Base-by-base conservation (phyloP, 2,329 filamentous ascomycete genomes). In the Fusarium buxicola region DNA sequence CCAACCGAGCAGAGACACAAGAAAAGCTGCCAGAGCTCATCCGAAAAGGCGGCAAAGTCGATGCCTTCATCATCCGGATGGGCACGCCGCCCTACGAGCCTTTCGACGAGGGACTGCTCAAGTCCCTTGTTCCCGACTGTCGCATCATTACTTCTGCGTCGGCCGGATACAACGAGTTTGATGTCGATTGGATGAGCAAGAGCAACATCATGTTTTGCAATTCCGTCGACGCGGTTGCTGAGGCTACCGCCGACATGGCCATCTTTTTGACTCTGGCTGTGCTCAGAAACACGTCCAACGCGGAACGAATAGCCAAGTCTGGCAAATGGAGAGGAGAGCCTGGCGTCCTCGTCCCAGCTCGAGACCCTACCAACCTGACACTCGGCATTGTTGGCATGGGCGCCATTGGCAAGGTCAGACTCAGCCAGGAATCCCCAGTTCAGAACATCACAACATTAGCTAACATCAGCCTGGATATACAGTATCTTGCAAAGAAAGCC, bases 201-300 rank as follows among this genome's bases (percentile, higher is more conserved):
- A 64, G 75, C n/a, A 75, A 74, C 16, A 77, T 86, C 48, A 80
- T 76, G 63, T 86, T 86, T 68, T 86, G 83, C 72, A 86, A 84
- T 58, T 78, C 79, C 0, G 74, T 81, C 2, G 78, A 86, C 60
- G 83, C 82, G 1, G 82, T 82, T 7, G 79, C 82, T 0, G 80
- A 86, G 54, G 81, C 82, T 1, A 82, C 79, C 0, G 80, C 80
- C 1, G 80, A 82, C 38, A 80, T 81, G 75, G 80, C 81, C 41
- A 63, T 75, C 9, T 73, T 74, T 32, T 53, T 75, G 5, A 67
- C 51, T 0, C 51, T 75, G 12, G 72, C 69, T 8, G 68, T 77
- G 2, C 64, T 85, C 47, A 78, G 81, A 49, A 80, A 84, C 63
- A 76, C 78, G 3, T 75, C 68, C 7, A 67, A 69, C 13, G 75